Evolutionary conservation across 2,329 filamentous ascomycete genomes (phyloP), one percentile per base, ranked within the genome.

Genomic region (Sclerotiophoma versabilis): DNA sequence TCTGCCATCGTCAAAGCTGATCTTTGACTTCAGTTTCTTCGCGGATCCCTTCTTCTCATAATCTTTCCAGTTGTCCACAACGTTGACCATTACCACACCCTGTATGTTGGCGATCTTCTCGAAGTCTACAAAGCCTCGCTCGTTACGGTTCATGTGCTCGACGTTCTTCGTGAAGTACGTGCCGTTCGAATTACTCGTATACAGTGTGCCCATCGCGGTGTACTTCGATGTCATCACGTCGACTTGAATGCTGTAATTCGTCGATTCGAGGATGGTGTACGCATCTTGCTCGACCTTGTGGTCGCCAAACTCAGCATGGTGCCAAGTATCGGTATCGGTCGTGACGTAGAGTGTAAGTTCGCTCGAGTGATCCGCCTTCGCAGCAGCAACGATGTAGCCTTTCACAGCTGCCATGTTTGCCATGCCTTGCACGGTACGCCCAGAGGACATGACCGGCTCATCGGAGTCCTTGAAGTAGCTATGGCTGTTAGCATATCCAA

Each of bases 121-220:
- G 67, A 98, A 99, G 74, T 99, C 95, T 44, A 99, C 93, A 52
- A 87, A 84, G 2, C 92, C 92, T 23, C 79, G 77, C 9, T 73
- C 65, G 67, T 93, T 90, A 66, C 93, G 89, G 74, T 99, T 98
- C 27, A 93, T 97, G 73, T 97, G 89, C 54, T 96, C 90, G 50
- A 93, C 84, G 67, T 96, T 98, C 68, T 89, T 87, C 2, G 90
- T 95, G 73, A 98, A 99, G 75, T 93, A 97, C 2, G 92, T 97
- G 57, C 95, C 95, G 71, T 98, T 96, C 26, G 93, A 98, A 73
- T 99, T 99, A 72, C 93, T 98, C 5, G 92, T 96, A 69, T 97
- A 93, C 51, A 99, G 81, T 10, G 90, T 87, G 27, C 95, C 96
- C 85, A 96, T 93, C 0, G 89, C 85, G 30, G 82, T 83, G 11